Evolutionary conservation across 2,329 filamentous ascomycete species (phyloP), one percentile per base, ranked within the genome.

Genomic region (Neurospora sp.): DNA sequence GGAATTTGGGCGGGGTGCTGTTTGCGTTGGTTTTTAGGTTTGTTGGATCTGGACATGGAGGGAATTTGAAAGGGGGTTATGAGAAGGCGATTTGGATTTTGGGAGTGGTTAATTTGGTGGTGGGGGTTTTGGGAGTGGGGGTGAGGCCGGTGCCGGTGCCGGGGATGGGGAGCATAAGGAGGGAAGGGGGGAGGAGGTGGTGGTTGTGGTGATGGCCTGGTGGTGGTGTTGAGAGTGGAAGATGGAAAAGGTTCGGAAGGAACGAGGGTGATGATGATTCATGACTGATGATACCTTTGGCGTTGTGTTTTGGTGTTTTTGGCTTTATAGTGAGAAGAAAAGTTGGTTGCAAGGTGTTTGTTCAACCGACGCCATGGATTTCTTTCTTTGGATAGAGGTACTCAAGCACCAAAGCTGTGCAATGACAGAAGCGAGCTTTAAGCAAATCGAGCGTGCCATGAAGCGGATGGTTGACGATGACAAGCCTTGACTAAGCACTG

Each of bases 1-100:
- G 94, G 1, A 97, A 97, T 76, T 79, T 97, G 10, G 94, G 94
- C 4, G 94, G 94, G 13, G 88, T 97, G 68, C 79, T 96, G 67
- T 97, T 96, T 76, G 91, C 93, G 23, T 87, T 96, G 77, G 88
- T 93, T 77, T 97, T 95, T 84, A 84, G 93, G 67, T 96, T 94
- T 80, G 82, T 83, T 28, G 28, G 28, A 28, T 28, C 28, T 23
- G 23, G 23, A 19, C 19, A 19, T 19, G 19, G 19, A 19, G 19
- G 19, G 19, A 19, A 19, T 19, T 19, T 19, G 19, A 19, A 19
- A 19, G 19, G 19, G 2, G 89, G 88, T 5, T 96, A 93, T 76
- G 87, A 84, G 11, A 88, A 84, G 78, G 87, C 87, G 0, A 87
- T 96, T 73, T 96, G 92, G 92, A 90, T 96, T 71, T 93, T 95